A percentile compares a stretch with the other conserved stretches of the same genome.
phyloP scores from a whole-genome alignment of 2,329 filamentous ascomycete genomes.

The Sporothrix schenckii region DNA sequence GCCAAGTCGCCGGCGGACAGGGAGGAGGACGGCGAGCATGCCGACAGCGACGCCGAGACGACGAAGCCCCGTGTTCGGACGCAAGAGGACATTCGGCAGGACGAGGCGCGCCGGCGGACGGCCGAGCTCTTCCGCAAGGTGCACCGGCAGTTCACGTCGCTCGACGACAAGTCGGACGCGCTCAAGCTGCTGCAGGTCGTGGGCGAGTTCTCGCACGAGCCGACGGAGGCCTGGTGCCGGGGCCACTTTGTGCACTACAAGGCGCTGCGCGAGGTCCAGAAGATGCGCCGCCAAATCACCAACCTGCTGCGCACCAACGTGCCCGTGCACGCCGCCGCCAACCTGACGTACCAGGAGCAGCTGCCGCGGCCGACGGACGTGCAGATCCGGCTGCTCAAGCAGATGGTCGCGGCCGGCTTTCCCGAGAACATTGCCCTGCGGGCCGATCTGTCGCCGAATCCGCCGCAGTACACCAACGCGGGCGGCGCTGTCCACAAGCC shows the following conservation, averaged over 20 bases:
- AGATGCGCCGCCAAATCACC: conserved; percentile 80
- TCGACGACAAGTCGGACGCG: conserved; percentile 83
- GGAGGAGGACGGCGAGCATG: conserved; percentile 44
- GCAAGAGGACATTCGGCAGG: conserved; percentile 70
- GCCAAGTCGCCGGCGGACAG: neutral
- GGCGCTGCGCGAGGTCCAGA: conserved; percentile 80
- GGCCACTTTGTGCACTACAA: conserved; percentile 85
- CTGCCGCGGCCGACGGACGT: conserved; percentile 64
- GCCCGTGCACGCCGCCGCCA: conserved; percentile 65
- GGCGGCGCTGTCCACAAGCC: conserved; percentile 55
- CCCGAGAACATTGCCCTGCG: conserved; percentile 93
- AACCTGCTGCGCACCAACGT: conserved; percentile 77
- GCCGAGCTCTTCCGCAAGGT: conserved; percentile 67
- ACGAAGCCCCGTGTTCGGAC: conserved; percentile 51
- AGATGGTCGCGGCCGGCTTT: conserved; percentile 90
- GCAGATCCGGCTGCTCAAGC: conserved; percentile 78
- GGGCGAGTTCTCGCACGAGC: conserved; percentile 79
- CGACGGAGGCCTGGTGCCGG: conserved; percentile 73
- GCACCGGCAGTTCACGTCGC: conserved; percentile 75
- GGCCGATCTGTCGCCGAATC: conserved; percentile 77
- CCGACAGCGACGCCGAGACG: conserved; percentile 49
- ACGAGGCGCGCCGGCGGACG: conserved; percentile 68
- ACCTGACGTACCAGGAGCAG: conserved; percentile 58
- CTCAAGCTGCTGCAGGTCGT: conserved; percentile 89
- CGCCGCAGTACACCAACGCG: conserved; percentile 62